Conservation (phyloP, 2,329 filamentous ascomycete species). For the Colletotrichum zoysiae region DNA sequence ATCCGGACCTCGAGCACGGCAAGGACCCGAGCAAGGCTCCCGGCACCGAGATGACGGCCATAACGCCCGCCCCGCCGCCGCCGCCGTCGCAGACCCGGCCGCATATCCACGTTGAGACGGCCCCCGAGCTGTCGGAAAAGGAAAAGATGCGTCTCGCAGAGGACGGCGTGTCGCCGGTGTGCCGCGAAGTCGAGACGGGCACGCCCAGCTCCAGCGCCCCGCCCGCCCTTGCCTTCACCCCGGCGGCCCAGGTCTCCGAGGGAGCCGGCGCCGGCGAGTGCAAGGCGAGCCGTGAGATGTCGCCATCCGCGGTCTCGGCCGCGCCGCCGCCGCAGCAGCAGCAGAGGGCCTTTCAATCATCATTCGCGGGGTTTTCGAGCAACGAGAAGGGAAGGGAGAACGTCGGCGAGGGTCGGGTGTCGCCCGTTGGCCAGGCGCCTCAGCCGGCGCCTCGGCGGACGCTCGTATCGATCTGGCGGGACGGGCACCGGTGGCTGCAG, state of each 20-base stretch:
- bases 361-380: background rate
- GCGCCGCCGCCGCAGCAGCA: too few species aligned
- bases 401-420: too few species aligned
- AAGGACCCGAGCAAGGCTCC: background rate
- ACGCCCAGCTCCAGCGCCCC: background rate
- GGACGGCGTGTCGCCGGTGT: slow-evolving; percentile 9
- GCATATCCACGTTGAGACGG: slow-evolving; percentile 20
- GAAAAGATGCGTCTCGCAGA: background rate
- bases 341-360: too few species aligned
- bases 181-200: background rate
- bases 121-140: background rate
- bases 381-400: slow-evolving; percentile 37
- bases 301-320: background rate
- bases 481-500: slow-evolving; percentile 69
- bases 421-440: background rate
- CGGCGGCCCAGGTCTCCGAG: background rate
- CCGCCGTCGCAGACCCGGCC: slow-evolving; percentile 6
- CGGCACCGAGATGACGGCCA: background rate
- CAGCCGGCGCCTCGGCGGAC: slow-evolving; percentile 52
- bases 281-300: background rate
- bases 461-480: slow-evolving; percentile 62
- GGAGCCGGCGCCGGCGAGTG: background rate
- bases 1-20: slow-evolving; percentile 1
- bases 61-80: background rate
- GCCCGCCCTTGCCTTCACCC: slow-evolving; percentile 22